Percentiles rank a stretch among this genome's conserved stretches.
phyloP scores from a whole-genome alignment of 768 basidiomycete species.

The Amylocystis lapponica region DNA sequence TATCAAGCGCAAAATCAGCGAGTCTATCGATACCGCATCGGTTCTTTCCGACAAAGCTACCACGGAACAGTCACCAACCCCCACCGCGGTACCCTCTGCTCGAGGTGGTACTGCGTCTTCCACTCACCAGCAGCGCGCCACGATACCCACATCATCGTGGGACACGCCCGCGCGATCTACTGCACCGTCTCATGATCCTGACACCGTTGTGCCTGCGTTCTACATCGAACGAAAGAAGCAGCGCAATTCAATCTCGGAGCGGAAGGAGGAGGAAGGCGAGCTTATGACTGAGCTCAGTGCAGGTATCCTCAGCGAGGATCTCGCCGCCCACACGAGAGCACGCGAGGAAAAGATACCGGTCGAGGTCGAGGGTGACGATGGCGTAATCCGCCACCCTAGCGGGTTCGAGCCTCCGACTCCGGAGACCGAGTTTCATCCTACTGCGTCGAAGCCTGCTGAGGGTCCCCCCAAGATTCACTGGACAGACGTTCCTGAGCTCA shows the following conservation, averaged over 20 bases:
- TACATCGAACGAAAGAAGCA: conserved; percentile 21
- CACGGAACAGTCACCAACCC: conserved; percentile 1
- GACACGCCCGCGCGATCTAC: conserved; percentile 5
- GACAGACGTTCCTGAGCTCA: conserved; percentile 9
- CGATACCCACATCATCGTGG: conserved; percentile 14
- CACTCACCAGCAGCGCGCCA: conserved; percentile 7
- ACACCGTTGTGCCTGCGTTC: conserved; percentile 14
- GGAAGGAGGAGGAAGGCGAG: conserved; percentile 20
- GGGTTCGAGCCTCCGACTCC: conserved; percentile 24
- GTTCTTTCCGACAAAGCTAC: neutral
- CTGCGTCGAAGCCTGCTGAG: conserved; percentile 12
- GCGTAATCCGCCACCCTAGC: conserved; percentile 15
- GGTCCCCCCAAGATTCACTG: conserved; percentile 9
- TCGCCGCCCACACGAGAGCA: conserved; percentile 18
- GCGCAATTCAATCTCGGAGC: conserved; percentile 15
- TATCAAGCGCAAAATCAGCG: conserved; percentile 4
- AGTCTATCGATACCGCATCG: neutral
- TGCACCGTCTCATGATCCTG: conserved; percentile 8
- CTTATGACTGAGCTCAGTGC: conserved; percentile 23
- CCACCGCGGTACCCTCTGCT: neutral
- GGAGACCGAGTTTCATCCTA: conserved; percentile 19
- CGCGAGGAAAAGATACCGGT: conserved; percentile 25
- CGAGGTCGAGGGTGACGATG: conserved; percentile 15
- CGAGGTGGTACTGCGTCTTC: neutral
- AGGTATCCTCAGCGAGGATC: conserved; percentile 19